Evolutionary conservation across 2,329 filamentous ascomycete species (phyloP).

Genomic region (Allantophomopsis cytisporea): DNA sequence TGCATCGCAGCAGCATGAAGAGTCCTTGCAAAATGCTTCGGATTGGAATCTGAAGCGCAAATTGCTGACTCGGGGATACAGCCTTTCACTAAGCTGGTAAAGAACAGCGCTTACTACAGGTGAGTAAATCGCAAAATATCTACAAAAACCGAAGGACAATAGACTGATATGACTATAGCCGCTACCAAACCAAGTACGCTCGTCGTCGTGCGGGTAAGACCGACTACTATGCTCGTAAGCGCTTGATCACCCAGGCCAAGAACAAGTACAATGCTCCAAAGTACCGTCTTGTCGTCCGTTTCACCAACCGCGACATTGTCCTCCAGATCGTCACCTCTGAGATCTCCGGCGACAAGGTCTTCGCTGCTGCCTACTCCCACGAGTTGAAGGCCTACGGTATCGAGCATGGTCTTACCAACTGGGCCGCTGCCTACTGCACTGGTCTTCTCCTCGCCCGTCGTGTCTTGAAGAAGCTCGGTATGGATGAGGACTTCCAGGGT

Average conservation of each 20-base stretch:
- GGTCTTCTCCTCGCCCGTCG: conserved; percentile 96
- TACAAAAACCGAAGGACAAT: background rate
- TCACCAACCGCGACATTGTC: conserved; percentile 99
- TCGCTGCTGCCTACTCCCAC: conserved; percentile 84
- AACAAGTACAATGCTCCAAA: conserved; percentile 99
- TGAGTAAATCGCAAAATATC: conserved; percentile 32
- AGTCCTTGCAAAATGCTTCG: conserved; percentile 99
- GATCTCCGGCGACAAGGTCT: conserved; percentile 96
- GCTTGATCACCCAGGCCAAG: conserved; percentile 99
- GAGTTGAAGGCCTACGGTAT: conserved; percentile 97
- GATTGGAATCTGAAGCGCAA: conserved; percentile 87
- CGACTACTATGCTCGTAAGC: conserved; percentile 99
- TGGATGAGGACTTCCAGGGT: conserved; percentile 86
- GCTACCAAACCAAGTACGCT: conserved; percentile 99
- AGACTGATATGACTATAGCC: conserved; percentile 37
- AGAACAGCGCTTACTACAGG: conserved; percentile 99
- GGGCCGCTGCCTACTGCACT: conserved; percentile 92
- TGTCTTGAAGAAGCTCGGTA: conserved; percentile 89
- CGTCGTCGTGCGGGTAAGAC: conserved; percentile 94
- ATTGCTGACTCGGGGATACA: conserved; percentile 94
- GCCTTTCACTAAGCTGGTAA: conserved; percentile 88
- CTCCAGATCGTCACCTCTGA: conserved; percentile 94
- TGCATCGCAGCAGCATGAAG: conserved; percentile 23
- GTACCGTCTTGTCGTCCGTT: conserved; percentile 98
- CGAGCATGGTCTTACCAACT: conserved; percentile 98